Evolutionary conservation across 2,329 filamentous ascomycete genomes (phyloP).

Genomic region (Ophiostoma novo-ulmi): DNA sequence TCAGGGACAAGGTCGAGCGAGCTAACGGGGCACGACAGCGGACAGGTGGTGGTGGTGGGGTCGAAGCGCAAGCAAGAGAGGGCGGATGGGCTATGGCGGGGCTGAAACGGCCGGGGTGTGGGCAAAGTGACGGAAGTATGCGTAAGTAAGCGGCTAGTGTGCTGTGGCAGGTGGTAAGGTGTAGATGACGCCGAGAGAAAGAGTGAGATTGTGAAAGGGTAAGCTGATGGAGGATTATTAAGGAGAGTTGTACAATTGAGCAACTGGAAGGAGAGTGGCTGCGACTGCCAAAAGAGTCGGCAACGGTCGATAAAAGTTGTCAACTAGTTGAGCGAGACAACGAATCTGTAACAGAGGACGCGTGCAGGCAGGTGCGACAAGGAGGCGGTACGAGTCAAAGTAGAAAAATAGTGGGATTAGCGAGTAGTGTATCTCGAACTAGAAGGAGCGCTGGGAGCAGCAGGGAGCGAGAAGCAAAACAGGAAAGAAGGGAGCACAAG

Average conservation of each 20-base stretch:
- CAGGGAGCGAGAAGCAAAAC: neutral
- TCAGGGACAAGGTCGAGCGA: slow-evolving; percentile 2
- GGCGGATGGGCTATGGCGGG: slow-evolving; percentile 18
- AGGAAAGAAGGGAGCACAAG: neutral
- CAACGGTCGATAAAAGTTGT: neutral
- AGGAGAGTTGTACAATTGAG: neutral
- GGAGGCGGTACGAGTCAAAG: neutral
- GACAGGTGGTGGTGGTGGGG: slow-evolving; percentile 17
- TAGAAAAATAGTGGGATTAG: slow-evolving; percentile 3
- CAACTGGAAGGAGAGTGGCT: neutral
- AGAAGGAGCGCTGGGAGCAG: neutral
- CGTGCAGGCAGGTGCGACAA: slow-evolving; percentile 7
- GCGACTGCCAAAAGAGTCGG: neutral
- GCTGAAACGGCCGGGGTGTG: slow-evolving; percentile 18
- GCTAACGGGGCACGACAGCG: neutral
- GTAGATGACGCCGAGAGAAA: neutral
- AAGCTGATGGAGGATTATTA: neutral
- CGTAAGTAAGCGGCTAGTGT: slow-evolving; percentile 5
- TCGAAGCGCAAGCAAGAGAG: slow-evolving; percentile 15
- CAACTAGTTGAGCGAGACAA: neutral
- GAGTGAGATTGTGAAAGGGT: neutral
- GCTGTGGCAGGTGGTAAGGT: neutral
- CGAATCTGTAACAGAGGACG: slow-evolving; percentile 10
- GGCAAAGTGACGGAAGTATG: slow-evolving; percentile 12
- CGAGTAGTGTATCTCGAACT: neutral